Percentiles rank a stretch among this genome's conserved stretches.
Evolutionary conservation across 1,139 yeast species (phyloP).

Genomic region (Taphrina betulina): DNA sequence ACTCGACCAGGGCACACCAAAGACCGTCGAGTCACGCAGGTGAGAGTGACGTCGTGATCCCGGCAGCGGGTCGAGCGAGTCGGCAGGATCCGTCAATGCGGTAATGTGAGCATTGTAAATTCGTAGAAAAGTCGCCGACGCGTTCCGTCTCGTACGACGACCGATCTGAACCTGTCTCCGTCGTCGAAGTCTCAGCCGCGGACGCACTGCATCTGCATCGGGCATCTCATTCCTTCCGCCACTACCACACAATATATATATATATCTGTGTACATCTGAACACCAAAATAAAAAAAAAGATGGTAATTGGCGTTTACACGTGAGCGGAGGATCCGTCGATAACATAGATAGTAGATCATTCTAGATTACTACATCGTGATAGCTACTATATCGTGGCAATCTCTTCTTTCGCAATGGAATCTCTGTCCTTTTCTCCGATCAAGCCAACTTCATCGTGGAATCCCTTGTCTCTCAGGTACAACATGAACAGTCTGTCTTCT

Average conservation of each 20-base stretch:
- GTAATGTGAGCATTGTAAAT: slow-evolving; percentile 5
- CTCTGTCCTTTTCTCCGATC: no score
- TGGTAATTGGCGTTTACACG: background rate
- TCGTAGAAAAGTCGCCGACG: slow-evolving; percentile 2
- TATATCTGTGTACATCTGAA: background rate
- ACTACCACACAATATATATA: background rate
- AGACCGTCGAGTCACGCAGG: background rate
- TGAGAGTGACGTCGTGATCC: background rate
- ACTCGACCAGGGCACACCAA: slow-evolving; percentile 17
- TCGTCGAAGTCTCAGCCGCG: background rate
- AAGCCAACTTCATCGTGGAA: no score
- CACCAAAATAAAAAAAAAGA: background rate
- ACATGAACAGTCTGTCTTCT: no score
- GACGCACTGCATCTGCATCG: background rate
- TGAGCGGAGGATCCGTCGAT: background rate
- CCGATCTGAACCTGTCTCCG: background rate
- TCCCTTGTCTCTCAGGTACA: no score
- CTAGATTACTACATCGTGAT: background rate
- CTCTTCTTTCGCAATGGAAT: no score
- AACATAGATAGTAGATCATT: background rate
- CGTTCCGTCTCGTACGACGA: background rate
- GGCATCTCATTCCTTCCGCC: background rate
- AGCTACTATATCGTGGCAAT: no score
- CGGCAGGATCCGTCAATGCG: no score
- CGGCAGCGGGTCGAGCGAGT: background rate